phyloP scores from a whole-genome alignment of 257 asterid genomes.

The Jacaranda copaia region DNA sequence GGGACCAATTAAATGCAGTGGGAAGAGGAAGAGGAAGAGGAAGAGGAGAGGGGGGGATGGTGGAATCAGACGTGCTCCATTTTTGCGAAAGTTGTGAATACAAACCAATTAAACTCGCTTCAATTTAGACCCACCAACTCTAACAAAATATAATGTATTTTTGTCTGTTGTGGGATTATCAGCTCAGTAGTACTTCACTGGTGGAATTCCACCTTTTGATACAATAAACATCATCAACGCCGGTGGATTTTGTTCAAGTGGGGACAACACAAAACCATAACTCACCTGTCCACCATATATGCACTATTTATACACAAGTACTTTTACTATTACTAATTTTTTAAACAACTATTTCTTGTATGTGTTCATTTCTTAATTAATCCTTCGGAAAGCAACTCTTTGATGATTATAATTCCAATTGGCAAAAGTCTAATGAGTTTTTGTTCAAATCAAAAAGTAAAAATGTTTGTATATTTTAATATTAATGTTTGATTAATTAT shows the following conservation, averaged over 20 bases:
- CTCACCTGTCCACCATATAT: neutral
- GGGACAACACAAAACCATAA: slow-evolving; percentile 5
- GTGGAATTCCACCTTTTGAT: slow-evolving; percentile 39
- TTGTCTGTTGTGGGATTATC: slow-evolving; percentile 27
- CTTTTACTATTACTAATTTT: too few species aligned
- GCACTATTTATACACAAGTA: too few species aligned
- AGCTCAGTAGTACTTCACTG: slow-evolving; percentile 4
- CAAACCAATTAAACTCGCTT: slow-evolving; percentile 22
- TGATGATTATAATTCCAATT: too few species aligned
- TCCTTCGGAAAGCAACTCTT: too few species aligned
- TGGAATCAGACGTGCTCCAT: slow-evolving; percentile 67
- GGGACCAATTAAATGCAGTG: neutral
- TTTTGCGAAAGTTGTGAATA: slow-evolving; percentile 21
- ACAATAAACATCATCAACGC: neutral
- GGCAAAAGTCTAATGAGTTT: too few species aligned
- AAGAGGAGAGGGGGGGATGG: slow-evolving; percentile 31
- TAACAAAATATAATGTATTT: slow-evolving; percentile 18
- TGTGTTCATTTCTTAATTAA: too few species aligned
- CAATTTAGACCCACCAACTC: slow-evolving; percentile 27
- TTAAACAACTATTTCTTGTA: too few species aligned
- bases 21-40: too few species aligned
- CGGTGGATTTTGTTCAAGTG: slow-evolving; percentile 5
- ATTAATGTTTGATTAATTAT: too few species aligned
- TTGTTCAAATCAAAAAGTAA: too few species aligned
- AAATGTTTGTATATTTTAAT: too few species aligned